Evolutionary conservation across 306 rosid species (phyloP).

Genomic region (Vigna radiata): DNA sequence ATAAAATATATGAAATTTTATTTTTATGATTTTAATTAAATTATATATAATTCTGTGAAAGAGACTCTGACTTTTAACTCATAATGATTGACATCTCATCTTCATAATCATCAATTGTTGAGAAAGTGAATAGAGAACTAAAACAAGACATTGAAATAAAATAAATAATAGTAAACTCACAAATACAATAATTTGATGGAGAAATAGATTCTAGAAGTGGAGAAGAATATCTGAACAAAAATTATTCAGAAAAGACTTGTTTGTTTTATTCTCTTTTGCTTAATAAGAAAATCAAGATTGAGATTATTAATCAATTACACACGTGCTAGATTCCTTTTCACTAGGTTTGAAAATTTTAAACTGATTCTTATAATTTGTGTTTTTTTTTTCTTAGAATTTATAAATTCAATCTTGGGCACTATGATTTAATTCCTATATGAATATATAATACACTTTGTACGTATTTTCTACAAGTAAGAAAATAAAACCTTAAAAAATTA

Average conservation of each 20-base stretch:
- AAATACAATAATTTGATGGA: background rate
- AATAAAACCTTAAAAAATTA: background rate
- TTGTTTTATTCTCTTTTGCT: conserved; percentile 18
- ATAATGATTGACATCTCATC: background rate
- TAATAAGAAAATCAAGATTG: background rate
- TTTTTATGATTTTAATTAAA: background rate
- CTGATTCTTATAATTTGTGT: background rate
- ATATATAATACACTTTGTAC: background rate
- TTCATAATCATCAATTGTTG: background rate
- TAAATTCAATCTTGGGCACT: background rate
- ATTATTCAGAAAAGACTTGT: background rate
- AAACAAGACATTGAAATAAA: background rate
- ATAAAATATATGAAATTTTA: background rate
- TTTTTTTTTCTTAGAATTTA: too few species aligned
- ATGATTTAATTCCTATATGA: background rate
- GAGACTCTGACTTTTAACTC: background rate
- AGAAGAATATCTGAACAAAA: conserved; percentile 5
- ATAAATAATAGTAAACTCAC: background rate
- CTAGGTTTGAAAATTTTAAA: background rate
- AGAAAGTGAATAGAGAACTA: conserved; percentile 3
- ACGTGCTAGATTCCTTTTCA: background rate
- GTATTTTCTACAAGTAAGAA: background rate
- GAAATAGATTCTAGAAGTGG: background rate
- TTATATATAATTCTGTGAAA: background rate
- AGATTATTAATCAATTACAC: conserved; percentile 7